phyloP scores from a whole-genome alignment of 805 yeast genomes.

The Cyberlindnera saturnus region DNA sequence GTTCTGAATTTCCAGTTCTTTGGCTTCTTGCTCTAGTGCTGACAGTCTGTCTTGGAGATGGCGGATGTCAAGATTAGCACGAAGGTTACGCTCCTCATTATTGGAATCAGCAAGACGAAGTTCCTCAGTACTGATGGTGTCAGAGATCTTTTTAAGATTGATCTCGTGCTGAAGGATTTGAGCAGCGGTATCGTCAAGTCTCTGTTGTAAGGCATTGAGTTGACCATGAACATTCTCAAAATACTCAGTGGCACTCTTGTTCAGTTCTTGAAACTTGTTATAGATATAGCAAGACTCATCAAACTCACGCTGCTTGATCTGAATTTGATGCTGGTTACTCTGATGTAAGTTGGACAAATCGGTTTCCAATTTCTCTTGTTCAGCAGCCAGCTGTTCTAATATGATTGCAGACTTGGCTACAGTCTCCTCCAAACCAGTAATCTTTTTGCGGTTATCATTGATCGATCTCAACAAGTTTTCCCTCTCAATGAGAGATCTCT shows the following conservation, averaged over 20 bases:
- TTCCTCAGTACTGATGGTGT: constrained; percentile 29
- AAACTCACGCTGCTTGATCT: background rate
- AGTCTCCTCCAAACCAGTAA: constrained; percentile 17
- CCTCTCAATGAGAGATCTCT: constrained; percentile 43
- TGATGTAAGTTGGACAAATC: background rate
- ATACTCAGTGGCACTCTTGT: background rate
- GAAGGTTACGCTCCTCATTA: constrained; percentile 54
- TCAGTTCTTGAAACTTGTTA: background rate
- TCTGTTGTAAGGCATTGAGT: background rate
- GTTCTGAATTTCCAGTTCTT: constrained; percentile 41
- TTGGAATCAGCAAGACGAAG: constrained; percentile 48
- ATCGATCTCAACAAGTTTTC: constrained; percentile 34
- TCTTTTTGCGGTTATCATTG: constrained; percentile 28
- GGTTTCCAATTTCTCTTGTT: constrained; percentile 15
- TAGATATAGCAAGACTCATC: background rate
- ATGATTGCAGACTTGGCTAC: constrained; percentile 16
- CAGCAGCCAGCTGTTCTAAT: constrained; percentile 12
- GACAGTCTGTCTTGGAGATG: constrained; percentile 34
- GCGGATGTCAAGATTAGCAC: constrained; percentile 58
- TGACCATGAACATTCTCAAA: background rate
- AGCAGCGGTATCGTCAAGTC: background rate
- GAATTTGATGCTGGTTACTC: background rate
- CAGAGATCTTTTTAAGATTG: constrained; percentile 24
- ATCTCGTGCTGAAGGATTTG: background rate
- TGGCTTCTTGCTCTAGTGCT: constrained; percentile 33